Evolutionary conservation across 148 eudicot genomes (phyloP).

Genomic region (Vaccinium macrocarpon): DNA sequence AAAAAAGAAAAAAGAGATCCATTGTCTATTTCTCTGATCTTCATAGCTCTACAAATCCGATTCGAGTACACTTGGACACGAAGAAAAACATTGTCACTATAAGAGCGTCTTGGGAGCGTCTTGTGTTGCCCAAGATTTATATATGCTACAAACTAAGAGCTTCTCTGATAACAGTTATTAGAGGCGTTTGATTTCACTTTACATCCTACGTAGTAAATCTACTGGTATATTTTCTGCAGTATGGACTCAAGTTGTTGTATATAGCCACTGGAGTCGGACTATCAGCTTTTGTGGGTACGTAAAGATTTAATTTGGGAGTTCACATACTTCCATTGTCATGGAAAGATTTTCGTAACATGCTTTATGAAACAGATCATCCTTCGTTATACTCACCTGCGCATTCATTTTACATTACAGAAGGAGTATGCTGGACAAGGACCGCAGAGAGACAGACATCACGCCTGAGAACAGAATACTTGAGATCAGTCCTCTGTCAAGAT

Average conservation of each 20-base stretch:
- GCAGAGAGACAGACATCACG: constrained; percentile 50
- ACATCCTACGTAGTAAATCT: neutral
- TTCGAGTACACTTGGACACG: no score
- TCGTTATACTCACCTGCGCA: no score
- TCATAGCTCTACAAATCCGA: no score
- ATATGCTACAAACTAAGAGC: neutral
- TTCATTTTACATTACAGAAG: constrained; percentile 28
- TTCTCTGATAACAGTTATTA: neutral
- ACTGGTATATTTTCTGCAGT: constrained; percentile 19
- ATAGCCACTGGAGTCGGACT: constrained; percentile 33
- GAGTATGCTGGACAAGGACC: constrained; percentile 47
- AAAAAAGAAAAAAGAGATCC: no score
- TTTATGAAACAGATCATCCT: neutral
- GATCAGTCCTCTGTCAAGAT: constrained; percentile 48
- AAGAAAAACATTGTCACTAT: neutral
- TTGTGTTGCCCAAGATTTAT: neutral
- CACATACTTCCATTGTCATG: neutral
- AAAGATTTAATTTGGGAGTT: neutral
- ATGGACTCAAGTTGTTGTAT: constrained; percentile 35
- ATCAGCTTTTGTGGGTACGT: constrained; percentile 43
- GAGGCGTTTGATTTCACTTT: neutral
- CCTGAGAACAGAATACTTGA: constrained; percentile 41
- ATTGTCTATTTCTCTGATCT: no score
- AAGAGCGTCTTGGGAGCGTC: neutral
- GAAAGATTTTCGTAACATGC: neutral